Base-by-base conservation (phyloP, 768 basidiomycete genomes). In the Boletus tomentosulus region DNA sequence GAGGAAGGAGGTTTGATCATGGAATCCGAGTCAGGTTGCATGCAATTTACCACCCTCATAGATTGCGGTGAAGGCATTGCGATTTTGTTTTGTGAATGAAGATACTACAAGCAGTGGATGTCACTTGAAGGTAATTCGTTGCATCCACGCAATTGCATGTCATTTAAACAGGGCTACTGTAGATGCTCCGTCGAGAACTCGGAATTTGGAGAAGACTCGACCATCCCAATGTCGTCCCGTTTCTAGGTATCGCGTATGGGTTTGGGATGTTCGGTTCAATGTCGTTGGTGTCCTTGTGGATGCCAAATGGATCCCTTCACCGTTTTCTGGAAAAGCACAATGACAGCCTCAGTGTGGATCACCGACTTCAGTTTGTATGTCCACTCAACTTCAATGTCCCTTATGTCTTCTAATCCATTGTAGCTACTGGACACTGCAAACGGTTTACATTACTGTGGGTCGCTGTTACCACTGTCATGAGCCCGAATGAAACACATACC, bases 61-160 rank as follows among this genome's bases (percentile, higher is more conserved):
- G 64, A 59, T 64, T 19, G 62, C 64, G 8, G 64, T 66, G 1
- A 65, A 66, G 45, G 62, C 59, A 0, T 25, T 66, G 12, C 53
- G 59, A 30, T 58, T 58, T 38, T 48, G 16, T 0, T 15, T 51
- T n/a, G 19, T 39, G 8, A 41, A 58, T 6, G 49, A 43, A 12
- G 43, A 46, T 39, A 13, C 8, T 45, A 6, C 4, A 9, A 42
- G 12, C 11, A 22, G 25, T 13, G 24, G 12, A 8, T 45, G 31
- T 27, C 1, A 0, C 22, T n/a, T n/a, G n/a, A 55, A 53, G 53
- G 55, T 61, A 46, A 4, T 4, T 5, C 11, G 13, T 42, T 19
- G 1, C 12, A 10, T 42, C 4, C 22, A 10, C 13, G 9, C 24
- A 6, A 13, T 22, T 1, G 2, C 6, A 6, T 1, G 1, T 1